Evolutionary conservation across 2,329 filamentous ascomycete genomes (phyloP).

Genomic region (Colletotrichum noveboracense): DNA sequence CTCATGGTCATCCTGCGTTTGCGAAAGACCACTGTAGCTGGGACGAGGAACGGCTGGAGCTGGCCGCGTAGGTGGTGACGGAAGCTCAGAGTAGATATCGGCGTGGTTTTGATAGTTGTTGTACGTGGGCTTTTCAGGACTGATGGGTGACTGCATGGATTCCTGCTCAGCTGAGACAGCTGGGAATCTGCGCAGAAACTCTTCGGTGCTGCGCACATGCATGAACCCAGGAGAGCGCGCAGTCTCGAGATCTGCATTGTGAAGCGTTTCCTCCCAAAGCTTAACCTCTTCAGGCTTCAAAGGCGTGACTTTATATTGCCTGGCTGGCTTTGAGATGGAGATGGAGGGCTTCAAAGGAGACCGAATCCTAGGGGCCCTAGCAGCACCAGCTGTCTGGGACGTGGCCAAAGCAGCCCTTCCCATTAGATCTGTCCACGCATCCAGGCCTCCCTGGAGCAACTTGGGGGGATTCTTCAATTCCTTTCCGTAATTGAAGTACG

Average conservation of each 20-base stretch:
- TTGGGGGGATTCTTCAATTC: conserved; percentile 76
- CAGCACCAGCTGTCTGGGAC: conserved; percentile 31
- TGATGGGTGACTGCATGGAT: conserved; percentile 58
- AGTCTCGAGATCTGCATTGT: conserved; percentile 62
- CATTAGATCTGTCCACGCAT: conserved; percentile 86
- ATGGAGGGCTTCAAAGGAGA: conserved; percentile 15
- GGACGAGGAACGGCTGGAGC: conserved; percentile 69
- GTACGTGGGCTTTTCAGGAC: conserved; percentile 10
- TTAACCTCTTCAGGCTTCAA: conserved; percentile 82
- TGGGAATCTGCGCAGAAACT: conserved; percentile 84
- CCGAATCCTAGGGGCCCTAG: conserved; percentile 10
- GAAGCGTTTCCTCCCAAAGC: conserved; percentile 79
- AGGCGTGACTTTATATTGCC: conserved; percentile 62
- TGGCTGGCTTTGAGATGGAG: conserved; percentile 32
- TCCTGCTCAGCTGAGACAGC: conserved; percentile 67
- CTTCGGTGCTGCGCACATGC: conserved; percentile 77
- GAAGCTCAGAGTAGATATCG: conserved; percentile 52
- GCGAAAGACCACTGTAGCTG: conserved; percentile 78
- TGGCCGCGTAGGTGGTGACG: conserved; percentile 68
- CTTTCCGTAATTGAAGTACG: conserved; percentile 82
- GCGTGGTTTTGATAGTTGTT: conserved; percentile 25
- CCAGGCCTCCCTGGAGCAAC: conserved; percentile 80
- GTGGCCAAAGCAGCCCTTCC: conserved; percentile 67
- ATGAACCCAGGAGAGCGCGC: conserved; percentile 49
- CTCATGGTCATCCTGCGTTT: conserved; percentile 17